Evolutionary conservation across 2,329 filamentous ascomycete species (phyloP).

Genomic region (Botrytis squamosa): DNA sequence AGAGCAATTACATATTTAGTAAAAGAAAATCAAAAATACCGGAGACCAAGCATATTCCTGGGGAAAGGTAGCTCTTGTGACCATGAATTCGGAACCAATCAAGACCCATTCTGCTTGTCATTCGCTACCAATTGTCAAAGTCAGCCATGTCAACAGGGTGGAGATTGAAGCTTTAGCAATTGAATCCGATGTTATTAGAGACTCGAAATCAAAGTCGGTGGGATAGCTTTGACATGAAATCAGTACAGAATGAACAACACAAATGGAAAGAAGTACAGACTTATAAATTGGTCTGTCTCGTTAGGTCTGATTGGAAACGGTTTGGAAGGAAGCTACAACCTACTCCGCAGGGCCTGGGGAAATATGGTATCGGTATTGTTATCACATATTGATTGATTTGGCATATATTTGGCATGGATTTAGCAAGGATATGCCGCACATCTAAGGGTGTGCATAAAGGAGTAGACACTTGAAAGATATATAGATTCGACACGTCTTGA

Average conservation of each 20-base stretch:
- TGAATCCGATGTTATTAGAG: background rate
- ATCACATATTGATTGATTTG: background rate
- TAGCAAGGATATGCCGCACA: background rate
- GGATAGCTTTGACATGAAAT: background rate
- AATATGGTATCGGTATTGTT: background rate
- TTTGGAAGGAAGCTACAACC: background rate
- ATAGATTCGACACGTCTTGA: background rate
- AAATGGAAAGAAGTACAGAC: background rate
- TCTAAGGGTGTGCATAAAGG: background rate
- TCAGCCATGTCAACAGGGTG: background rate
- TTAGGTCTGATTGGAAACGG: background rate
- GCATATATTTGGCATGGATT: background rate
- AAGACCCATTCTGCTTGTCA: background rate
- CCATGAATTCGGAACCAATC: constrained; percentile 1
- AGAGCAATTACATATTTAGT: background rate
- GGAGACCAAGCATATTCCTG: constrained; percentile 10
- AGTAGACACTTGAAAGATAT: background rate
- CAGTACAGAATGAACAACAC: background rate
- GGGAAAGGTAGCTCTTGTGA: constrained; percentile 12
- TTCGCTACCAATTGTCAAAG: background rate
- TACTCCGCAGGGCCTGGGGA: background rate
- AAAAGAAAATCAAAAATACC: background rate
- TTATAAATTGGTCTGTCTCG: background rate
- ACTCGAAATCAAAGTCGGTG: background rate
- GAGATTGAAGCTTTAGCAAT: constrained; percentile 2